These are phyloP conservation scores for Bacidia rubella DNA, from an alignment of 495 filamentous ascomycete genomes.

Conservation along the genomic window DNA sequence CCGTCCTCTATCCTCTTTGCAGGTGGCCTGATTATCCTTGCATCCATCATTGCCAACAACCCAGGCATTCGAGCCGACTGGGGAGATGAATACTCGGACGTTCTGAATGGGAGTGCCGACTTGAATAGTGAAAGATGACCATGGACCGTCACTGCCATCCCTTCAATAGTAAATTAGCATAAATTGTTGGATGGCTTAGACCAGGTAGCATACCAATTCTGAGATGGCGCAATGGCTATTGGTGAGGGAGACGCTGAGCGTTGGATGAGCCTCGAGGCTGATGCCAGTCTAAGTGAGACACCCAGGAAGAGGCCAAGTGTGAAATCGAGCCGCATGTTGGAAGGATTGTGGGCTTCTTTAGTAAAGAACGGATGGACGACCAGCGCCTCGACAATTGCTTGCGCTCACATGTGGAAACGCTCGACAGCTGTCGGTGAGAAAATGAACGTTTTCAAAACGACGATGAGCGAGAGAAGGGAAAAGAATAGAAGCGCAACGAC, in stretches of 20 bases:
- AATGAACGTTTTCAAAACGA: background rate
- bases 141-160: conserved; percentile 41
- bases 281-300: background rate
- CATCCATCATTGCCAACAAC: conserved; percentile 25
- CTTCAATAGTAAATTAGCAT: conserved; percentile 17
- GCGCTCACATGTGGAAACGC: background rate
- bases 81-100: conserved; percentile 33
- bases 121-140: conserved; percentile 37
- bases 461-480: background rate
- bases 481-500: background rate
- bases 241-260: conserved; percentile 10
- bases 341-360: too few relatives aligned
- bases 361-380: background rate
- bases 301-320: background rate
- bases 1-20: conserved; percentile 31
- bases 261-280: background rate
- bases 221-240: conserved; percentile 11
- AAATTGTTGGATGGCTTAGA: background rate
- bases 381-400: background rate
- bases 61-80: conserved; percentile 31
- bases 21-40: conserved; percentile 18
- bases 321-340: background rate
- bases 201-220: conserved; percentile 12
- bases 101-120: conserved; percentile 37
- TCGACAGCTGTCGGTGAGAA: background rate